phyloP scores from a whole-genome alignment of 768 basidiomycete species.

The Termitomyces sp. region DNA sequence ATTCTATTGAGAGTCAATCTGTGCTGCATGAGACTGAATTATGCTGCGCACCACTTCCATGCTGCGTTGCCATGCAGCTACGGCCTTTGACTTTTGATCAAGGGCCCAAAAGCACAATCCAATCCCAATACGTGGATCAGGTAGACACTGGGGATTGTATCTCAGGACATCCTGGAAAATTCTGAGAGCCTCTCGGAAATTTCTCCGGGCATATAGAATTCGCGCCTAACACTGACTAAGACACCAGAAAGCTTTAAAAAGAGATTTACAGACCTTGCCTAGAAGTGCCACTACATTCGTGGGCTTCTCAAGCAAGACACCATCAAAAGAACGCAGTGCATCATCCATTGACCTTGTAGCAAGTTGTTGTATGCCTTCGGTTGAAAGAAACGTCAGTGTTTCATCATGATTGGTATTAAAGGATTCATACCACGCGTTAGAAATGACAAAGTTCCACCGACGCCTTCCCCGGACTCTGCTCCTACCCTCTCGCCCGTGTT shows the following conservation, averaged over 20 bases:
- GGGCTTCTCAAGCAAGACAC: conserved; percentile 71
- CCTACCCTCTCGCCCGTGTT: conserved; percentile 57
- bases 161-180: conserved; percentile 83
- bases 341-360: conserved; percentile 80
- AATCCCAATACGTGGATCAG: conserved; percentile 94
- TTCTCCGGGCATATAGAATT: conserved; percentile 76
- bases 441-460: conserved; percentile 54
- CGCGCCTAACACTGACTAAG: conserved; percentile 54
- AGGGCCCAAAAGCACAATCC: conserved; percentile 92
- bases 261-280: conserved; percentile 62
- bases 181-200: conserved; percentile 76
- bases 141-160: conserved; percentile 73
- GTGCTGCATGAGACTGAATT: neutral
- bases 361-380: conserved; percentile 75
- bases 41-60: conserved; percentile 67
- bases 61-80: conserved; percentile 87
- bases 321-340: conserved; percentile 79
- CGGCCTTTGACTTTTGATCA: conserved; percentile 79
- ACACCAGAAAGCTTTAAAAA: neutral
- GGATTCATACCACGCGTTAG: conserved; percentile 61
- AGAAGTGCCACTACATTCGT: conserved; percentile 86
- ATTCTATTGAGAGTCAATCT: conserved; percentile 43
- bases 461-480: conserved; percentile 57
- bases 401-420: neutral
- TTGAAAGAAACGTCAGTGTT: neutral